A percentile compares a stretch with the other conserved stretches of the same genome.
These are phyloP conservation scores for Hysterium pulicare DNA, from an alignment of 2,329 filamentous ascomycete genomes.

Conservation along the genomic window DNA sequence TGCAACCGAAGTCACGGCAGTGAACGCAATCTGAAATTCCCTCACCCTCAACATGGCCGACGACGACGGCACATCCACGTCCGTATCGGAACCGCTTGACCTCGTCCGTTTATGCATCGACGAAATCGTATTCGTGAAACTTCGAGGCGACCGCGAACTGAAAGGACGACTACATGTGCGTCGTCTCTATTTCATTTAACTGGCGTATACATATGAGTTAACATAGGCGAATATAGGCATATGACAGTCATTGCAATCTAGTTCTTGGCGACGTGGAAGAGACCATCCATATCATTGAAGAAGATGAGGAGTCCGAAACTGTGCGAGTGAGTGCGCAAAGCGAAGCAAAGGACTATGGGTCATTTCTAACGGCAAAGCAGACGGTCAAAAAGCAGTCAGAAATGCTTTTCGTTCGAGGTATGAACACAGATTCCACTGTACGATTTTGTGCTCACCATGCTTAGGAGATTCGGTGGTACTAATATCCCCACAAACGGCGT, in stretches of 20 bases:
- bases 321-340: conserved; percentile 6
- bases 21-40: conserved; percentile 5
- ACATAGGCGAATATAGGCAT: conserved; percentile 71
- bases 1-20: neutral
- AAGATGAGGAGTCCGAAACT: conserved; percentile 71
- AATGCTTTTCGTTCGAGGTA: conserved; percentile 97
- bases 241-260: conserved; percentile 97
- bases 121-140: conserved; percentile 95
- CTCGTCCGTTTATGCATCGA: conserved; percentile 91
- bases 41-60: conserved; percentile 67
- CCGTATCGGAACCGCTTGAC: conserved; percentile 88
- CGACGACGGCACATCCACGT: conserved; percentile 65
- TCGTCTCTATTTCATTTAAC: conserved; percentile 3
- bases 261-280: conserved; percentile 96
- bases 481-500: conserved; percentile 38
- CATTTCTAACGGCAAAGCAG: neutral
- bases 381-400: conserved; percentile 96
- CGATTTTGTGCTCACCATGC: conserved; percentile 7
- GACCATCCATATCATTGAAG: conserved; percentile 90
- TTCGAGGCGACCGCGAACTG: conserved; percentile 90
- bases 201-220: no score
- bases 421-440: conserved; percentile 22
- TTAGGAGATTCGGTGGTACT: conserved; percentile 51
- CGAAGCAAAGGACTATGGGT: neutral
- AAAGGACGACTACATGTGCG: conserved; percentile 89